Base-by-base conservation (phyloP, 305 asterid genomes). In the Fraxinus paxiana region DNA sequence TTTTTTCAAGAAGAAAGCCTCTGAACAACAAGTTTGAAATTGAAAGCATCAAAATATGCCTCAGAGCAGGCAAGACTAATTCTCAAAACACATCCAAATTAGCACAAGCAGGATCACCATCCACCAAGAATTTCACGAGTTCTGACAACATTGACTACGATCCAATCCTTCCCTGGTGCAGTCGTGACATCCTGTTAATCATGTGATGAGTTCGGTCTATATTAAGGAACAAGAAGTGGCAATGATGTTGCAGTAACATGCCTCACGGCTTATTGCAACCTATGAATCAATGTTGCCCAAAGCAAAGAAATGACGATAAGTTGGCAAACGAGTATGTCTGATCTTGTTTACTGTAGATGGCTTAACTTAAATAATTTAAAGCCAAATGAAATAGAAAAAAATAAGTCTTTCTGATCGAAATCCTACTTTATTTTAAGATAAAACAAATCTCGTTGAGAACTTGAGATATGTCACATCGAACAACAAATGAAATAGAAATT, bases 31-130 rank as follows among this genome's bases (percentile, higher is more conserved):
- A 90, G 87, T 18, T 87, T 87, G 81, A 69, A 89, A 33, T 8
- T 38, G 13, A 8, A 38, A 38, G 83, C 37, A 12, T 86, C 88
- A 22, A 56, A 67, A 35, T 78, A 81, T 4, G 5, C 92, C 75
- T 77, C 83, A 0, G 96, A 90, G 76, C 67, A 77, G 70, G 82
- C 88, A 35, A 87, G 13, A 87, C 70, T 94, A 97, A 17, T 92
- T 22, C 24, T 92, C 96, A 81, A 81, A 90, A 90, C 43, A 91
- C 97, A 17, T 94, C 97, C 81, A 94, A 67, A 2, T 94, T 95
- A 1, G 92, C 98, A 4, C 94, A 97, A 1, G 84, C 92, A 1
- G 90, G 80, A 30, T 83, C 85, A 18, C 90, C 91, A 0, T 43
- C 17, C 86, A 43, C 43, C 87, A 92, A 79, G 37, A 89, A 87